Base-by-base conservation (phyloP, 192 early-diverging fungal genomes). In the Oehlia diaphana region DNA sequence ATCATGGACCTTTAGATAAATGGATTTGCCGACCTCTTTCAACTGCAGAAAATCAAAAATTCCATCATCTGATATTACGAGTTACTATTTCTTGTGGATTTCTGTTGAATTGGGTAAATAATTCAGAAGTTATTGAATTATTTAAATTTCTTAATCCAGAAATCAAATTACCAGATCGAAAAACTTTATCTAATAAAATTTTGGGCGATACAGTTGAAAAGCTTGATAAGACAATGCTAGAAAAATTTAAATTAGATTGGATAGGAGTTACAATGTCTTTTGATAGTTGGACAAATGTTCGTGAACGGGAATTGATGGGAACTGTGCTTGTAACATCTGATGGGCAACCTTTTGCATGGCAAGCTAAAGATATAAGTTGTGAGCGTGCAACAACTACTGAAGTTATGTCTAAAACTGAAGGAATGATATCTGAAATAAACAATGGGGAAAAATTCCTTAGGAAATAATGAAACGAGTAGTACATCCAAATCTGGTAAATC, bases 261-360 rank as follows among this genome's bases (percentile, higher is more conserved):
- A 50, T 58, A 13, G n/a, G 71, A 19, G 9, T 76, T 63, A 76
- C 58, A 9, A 35, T 76, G 6, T 63, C 26, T 3, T 76, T 76
- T 64, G 74, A 76, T 76, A 4, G 61, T 21, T 76, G 35, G 31
- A 76, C 9, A 35, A 76, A 76, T 13, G 16, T 76, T 64, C 13
- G 23, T 23, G 2, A 64, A 19, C 16, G 64, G 2, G 12, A 76
- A 76, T 61, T 76, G 19, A 63, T 76, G 7, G 74, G 62, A 42
- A 42, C 31, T 37, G 33, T 76, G 2, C 7, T 76, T 1, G 33
- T 76, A n/a, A 39, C 35, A 35, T 64, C 74, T 31, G 14, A 61
- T 63, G 35, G 37, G 8, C 14, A 37, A 76, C 35, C 39, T 63
- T 76, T 16, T 64, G 62, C 13, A n/a, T 76, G 9, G 61, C 6